A percentile compares a stretch with the other conserved stretches of the same genome.
phyloP scores from a whole-genome alignment of 179 eudicot species.

The Beta corolliflora region DNA sequence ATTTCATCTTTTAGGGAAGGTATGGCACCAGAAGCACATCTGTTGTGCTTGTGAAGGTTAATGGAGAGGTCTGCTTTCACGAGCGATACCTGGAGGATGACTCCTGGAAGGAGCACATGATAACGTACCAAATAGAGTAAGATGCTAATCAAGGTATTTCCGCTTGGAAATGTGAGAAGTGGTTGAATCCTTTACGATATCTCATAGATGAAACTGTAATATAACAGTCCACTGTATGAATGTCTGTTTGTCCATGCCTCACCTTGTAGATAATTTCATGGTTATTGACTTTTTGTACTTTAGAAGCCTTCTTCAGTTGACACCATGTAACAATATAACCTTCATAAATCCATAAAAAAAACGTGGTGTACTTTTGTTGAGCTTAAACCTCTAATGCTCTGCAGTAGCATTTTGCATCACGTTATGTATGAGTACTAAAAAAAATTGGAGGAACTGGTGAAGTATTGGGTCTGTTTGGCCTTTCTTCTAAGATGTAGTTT shows the following conservation, averaged over 20 bases:
- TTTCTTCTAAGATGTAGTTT: no score
- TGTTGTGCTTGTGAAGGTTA: conserved; percentile 30
- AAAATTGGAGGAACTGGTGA: no score
- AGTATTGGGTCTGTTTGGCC: no score
- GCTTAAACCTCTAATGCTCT: not conserved
- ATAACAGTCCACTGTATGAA: no score
- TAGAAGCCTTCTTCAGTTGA: no score
- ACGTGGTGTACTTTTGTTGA: not conserved
- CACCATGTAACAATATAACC: no score
- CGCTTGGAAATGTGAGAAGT: not conserved
- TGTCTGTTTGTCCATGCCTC: not conserved
- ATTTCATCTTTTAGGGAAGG: conserved; percentile 29
- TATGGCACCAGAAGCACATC: conserved; percentile 56
- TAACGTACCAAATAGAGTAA: conserved; percentile 32
- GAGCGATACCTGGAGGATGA: conserved; percentile 41
- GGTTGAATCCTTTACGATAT: not conserved
- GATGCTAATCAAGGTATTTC: not conserved
- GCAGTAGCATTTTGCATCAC: no score
- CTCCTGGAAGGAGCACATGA: conserved; percentile 42
- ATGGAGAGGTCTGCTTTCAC: conserved; percentile 38
- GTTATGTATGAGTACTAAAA: no score
- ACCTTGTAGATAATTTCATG: not conserved
- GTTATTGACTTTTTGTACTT: no score
- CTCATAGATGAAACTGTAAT: no score
- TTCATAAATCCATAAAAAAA: no score